A percentile compares a stretch with the other conserved stretches of the same genome.
phyloP scores from a whole-genome alignment of 192 early-diverging fungal genomes.

The Gaertneriomyces semiglobifer region DNA sequence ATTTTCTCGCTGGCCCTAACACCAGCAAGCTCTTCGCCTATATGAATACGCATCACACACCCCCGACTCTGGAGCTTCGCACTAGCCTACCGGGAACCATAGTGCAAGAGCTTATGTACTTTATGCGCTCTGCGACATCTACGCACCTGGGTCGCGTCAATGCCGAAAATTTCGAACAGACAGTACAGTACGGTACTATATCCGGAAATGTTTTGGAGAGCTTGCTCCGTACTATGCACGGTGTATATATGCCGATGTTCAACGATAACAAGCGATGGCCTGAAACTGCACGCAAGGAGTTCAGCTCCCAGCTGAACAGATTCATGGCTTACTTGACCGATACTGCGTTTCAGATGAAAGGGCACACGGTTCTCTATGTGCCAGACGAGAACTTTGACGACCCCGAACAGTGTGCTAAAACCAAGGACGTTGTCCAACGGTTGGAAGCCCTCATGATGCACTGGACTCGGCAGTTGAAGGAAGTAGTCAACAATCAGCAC shows the following conservation, averaged over 20 bases:
- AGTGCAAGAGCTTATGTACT: constrained; percentile 43
- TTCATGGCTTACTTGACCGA: constrained; percentile 65
- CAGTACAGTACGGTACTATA: constrained; percentile 54
- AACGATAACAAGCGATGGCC: constrained; percentile 59
- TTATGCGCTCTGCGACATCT: constrained; percentile 27
- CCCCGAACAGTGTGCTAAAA: constrained; percentile 38
- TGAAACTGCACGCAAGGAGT: constrained; percentile 58
- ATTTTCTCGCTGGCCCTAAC: constrained; percentile 17
- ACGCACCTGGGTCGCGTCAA: neutral
- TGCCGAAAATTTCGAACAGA: constrained; percentile 44
- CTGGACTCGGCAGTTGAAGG: constrained; percentile 67
- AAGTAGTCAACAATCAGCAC: constrained; percentile 64
- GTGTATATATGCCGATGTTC: constrained; percentile 60
- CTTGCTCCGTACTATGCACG: constrained; percentile 53
- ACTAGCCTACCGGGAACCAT: constrained; percentile 27
- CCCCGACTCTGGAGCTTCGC: constrained; percentile 23
- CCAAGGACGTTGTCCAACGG: constrained; percentile 58
- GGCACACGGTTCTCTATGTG: constrained; percentile 62
- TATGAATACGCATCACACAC: constrained; percentile 14
- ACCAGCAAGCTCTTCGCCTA: constrained; percentile 24
- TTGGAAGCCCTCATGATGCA: constrained; percentile 57
- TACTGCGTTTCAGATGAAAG: constrained; percentile 55
- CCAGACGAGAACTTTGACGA: constrained; percentile 47
- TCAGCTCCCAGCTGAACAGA: constrained; percentile 57
- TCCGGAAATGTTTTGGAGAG: constrained; percentile 47